These are phyloP conservation scores for Populus hybrid DNA, from an alignment of 441 rosid species.

Conservation along the genomic window DNA sequence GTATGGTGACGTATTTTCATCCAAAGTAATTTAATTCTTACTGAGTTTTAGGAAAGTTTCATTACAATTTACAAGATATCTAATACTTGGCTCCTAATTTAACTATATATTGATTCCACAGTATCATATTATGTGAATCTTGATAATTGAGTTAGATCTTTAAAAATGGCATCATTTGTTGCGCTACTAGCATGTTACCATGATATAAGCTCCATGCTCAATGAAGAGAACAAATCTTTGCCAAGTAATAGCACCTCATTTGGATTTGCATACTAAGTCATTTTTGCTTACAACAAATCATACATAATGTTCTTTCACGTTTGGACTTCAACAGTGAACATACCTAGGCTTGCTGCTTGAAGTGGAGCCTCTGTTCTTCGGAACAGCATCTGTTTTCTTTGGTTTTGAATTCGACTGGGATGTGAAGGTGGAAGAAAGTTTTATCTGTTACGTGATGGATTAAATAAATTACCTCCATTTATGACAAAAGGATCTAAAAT, in stretches of 20 bases:
- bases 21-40: too few relatives aligned
- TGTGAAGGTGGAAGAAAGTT: slow-evolving; percentile 28
- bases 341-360: slow-evolving; percentile 66
- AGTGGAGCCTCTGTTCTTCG: slow-evolving; percentile 62
- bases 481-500: slow-evolving; percentile 1
- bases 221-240: neutral
- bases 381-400: slow-evolving; percentile 47
- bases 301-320: too few relatives aligned
- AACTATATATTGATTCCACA: too few relatives aligned
- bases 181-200: neutral
- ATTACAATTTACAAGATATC: neutral
- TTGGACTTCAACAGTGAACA: slow-evolving; percentile 9
- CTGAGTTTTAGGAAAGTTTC: too few relatives aligned
- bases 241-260: too few relatives aligned
- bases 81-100: neutral
- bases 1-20: too few relatives aligned
- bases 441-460: slow-evolving; percentile 33
- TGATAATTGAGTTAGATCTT: too few relatives aligned
- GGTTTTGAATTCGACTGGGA: slow-evolving; percentile 48
- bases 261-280: too few relatives aligned
- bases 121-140: too few relatives aligned
- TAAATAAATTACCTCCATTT: slow-evolving; percentile 12
- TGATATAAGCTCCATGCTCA: neutral
- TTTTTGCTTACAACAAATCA: too few relatives aligned
- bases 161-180: neutral